Evolutionary conservation across 2,329 filamentous ascomycete genomes (phyloP).

Genomic region (Fusarium drepaniforme): DNA sequence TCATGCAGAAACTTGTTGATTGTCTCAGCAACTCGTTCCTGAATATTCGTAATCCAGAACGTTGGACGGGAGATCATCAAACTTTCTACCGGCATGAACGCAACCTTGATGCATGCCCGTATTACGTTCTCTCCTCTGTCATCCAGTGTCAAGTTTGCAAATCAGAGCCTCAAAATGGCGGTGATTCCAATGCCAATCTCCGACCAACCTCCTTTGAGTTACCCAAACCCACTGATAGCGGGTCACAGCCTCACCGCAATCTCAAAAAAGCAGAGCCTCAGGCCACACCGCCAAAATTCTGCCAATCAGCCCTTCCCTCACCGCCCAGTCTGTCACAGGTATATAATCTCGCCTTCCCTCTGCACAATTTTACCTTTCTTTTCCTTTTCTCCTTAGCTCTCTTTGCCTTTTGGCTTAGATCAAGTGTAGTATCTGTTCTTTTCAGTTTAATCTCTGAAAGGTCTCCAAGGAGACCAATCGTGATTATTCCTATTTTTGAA

Average conservation of each 20-base stretch:
- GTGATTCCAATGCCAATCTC: background rate
- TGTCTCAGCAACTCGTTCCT: background rate
- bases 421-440: constrained; percentile 98
- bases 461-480: constrained; percentile 76
- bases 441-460: constrained; percentile 97
- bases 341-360: constrained; percentile 37
- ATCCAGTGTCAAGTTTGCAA: background rate
- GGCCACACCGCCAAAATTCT: constrained; percentile 37
- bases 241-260: background rate
- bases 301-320: constrained; percentile 40
- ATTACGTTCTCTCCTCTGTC: background rate
- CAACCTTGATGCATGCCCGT: background rate
- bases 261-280: background rate
- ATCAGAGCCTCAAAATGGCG: background rate
- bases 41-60: background rate
- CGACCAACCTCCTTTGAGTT: background rate
- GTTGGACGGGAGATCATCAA: background rate
- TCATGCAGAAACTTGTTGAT: background rate
- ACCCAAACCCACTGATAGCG: background rate
- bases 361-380: constrained; percentile 34
- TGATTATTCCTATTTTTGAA: constrained; percentile 81
- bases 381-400: constrained; percentile 55
- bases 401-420: constrained; percentile 80
- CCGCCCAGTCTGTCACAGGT: constrained; percentile 34
- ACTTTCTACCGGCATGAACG: background rate